Evolutionary conservation across 305 asterid genomes (phyloP).

Genomic region (Lippia alba): DNA sequence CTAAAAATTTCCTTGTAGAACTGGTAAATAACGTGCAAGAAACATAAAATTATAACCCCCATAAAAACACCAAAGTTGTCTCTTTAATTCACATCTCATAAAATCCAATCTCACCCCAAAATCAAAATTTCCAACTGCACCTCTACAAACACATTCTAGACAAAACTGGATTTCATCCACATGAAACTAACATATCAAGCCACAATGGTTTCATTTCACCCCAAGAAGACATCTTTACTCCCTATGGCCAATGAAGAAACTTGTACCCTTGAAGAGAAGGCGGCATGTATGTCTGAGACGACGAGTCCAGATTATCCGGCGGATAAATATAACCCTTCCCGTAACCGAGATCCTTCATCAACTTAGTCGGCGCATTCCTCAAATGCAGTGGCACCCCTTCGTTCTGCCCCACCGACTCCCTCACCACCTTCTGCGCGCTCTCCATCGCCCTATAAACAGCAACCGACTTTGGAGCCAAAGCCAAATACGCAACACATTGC

Average conservation of each 20-base stretch:
- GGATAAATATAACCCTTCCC: constrained; percentile 79
- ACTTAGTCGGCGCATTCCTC: constrained; percentile 91
- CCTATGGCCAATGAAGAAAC: constrained; percentile 72
- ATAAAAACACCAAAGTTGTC: no score
- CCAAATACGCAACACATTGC: constrained; percentile 78
- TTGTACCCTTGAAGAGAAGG: constrained; percentile 73
- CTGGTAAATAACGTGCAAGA: not conserved
- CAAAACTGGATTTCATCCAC: not conserved
- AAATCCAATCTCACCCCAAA: not conserved
- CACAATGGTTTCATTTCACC: not conserved
- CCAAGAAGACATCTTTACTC: not conserved
- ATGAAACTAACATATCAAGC: constrained; percentile 2
- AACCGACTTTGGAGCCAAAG: constrained; percentile 83
- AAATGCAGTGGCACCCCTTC: constrained; percentile 83
- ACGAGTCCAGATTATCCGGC: constrained; percentile 60
- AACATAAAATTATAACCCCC: no score
- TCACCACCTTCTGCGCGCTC: constrained; percentile 65
- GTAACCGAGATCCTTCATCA: constrained; percentile 85
- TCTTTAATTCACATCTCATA: no score
- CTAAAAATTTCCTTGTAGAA: not conserved
- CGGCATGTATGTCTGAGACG: constrained; percentile 67
- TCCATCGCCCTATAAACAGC: constrained; percentile 66
- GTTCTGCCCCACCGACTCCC: constrained; percentile 78
- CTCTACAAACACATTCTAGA: not conserved
- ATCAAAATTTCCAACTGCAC: no score